Percentiles rank a stretch among this genome's conserved stretches.
phyloP scores from a whole-genome alignment of 257 asterid genomes.

The Striga asiatica region DNA sequence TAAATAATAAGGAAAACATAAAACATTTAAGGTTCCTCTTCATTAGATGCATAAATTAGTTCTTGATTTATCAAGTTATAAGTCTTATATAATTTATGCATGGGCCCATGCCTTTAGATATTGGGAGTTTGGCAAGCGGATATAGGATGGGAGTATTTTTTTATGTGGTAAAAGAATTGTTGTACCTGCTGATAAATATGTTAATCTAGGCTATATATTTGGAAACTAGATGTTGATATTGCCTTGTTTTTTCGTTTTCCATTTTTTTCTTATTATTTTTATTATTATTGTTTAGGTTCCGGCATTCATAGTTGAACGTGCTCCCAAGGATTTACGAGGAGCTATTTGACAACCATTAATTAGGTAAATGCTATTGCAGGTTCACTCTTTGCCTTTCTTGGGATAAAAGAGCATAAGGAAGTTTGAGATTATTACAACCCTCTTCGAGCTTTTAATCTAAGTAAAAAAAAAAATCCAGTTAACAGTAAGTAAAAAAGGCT shows the following conservation, averaged over 20 bases:
- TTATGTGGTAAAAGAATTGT: slow-evolving; percentile 49
- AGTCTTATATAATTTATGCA: slow-evolving; percentile 14
- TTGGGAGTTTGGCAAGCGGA: slow-evolving; percentile 84
- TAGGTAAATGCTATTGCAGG: slow-evolving; percentile 49
- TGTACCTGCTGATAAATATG: background rate
- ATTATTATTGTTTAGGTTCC: slow-evolving; percentile 44
- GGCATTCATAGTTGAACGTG: slow-evolving; percentile 76
- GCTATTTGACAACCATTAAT: slow-evolving; percentile 65
- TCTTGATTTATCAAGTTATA: slow-evolving; percentile 8
- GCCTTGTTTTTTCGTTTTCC: too few relatives aligned
- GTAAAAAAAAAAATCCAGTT: background rate
- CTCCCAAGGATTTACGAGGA: slow-evolving; percentile 76
- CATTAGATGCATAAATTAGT: background rate
- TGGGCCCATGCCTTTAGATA: slow-evolving; percentile 52
- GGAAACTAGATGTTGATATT: too few relatives aligned
- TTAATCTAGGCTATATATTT: background rate
- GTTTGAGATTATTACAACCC: background rate
- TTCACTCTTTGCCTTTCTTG: background rate
- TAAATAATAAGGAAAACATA: slow-evolving; percentile 6
- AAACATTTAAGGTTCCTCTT: too few relatives aligned
- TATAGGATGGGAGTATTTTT: slow-evolving; percentile 94
- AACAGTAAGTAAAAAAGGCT: too few relatives aligned
- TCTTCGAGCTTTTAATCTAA: too few relatives aligned
- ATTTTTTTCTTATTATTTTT: background rate
- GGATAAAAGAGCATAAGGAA: background rate